Base-by-base conservation (phyloP, 2,329 filamentous ascomycete genomes). In the Graphilbum sp. region DNA sequence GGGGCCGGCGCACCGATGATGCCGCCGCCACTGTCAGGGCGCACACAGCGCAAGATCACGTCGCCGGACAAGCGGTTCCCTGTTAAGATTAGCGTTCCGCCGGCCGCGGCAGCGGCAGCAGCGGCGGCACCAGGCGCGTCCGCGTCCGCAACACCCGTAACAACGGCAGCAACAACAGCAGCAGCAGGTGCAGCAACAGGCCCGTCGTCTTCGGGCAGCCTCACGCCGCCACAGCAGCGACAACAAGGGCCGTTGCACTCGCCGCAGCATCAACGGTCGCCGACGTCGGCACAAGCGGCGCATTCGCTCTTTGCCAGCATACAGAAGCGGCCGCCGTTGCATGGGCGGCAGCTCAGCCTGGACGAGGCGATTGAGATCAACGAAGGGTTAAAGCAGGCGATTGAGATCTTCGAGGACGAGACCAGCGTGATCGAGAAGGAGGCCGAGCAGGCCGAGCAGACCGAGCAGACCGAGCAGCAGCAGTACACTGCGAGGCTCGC, bases 341-440 rank as follows among this genome's bases (percentile, higher is more conserved):
- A 52, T 37, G 56, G 63, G 44, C 56, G 52, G 40, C 58, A 59
- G 17, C 56, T 67, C 30, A 64, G 58, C 35, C 52, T 75, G 17
- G 66, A 73, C 38, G 64, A 73, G 40, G 64, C 64, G 2, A 57
- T 75, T 38, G 57, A 58, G 32, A 62, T 69, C 33, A 75, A 73
- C 45, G 63, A 65, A 36, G 69, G 67, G 3, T 57, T 77, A 30
- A 67, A 64, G 47, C 65, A 64, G 40, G 71, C 71, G 5, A 75
- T 78, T 46, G 63, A 70, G 42, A 75, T 77, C 34, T 69, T 77
- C 25, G 74, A 78, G 49, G 72, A 77, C 47, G 64, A 67, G 21
- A 47, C 45, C 16, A 51, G 46, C 41, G 48, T 51, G 0, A 46
- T 54, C 35, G 46, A 50, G n/a, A 41, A 44, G 31, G 48, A 43